Percentiles rank a stretch among this genome's conserved stretches.
Conservation (phyloP, 768 basidiomycete species). For the Pleurotus pulmonarius region DNA sequence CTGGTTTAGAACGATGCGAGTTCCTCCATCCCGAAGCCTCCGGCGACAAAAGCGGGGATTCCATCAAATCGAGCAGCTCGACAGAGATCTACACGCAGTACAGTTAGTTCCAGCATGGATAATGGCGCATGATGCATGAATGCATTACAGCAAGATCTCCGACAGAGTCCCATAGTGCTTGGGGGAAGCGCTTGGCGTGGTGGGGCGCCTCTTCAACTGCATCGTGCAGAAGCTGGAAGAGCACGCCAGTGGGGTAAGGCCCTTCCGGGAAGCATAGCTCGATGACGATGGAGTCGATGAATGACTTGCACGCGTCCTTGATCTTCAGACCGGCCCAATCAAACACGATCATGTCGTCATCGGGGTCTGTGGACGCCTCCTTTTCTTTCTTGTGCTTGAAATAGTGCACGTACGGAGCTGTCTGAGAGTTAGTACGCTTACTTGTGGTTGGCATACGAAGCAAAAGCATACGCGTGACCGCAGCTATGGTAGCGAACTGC, state of each 20-base stretch:
- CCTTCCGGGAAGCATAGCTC: slow-evolving; percentile 77
- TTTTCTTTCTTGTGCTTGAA: slow-evolving; percentile 45
- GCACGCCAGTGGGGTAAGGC: slow-evolving; percentile 59
- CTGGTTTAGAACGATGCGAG: slow-evolving; percentile 48
- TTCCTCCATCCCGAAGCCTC: slow-evolving; percentile 52
- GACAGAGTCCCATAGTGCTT: slow-evolving; percentile 75
- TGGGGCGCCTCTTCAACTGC: slow-evolving; percentile 69
- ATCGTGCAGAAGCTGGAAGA: slow-evolving; percentile 67
- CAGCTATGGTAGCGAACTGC: slow-evolving; percentile 66
- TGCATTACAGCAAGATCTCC: slow-evolving; percentile 70
- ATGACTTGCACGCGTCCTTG: slow-evolving; percentile 60
- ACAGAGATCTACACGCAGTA: slow-evolving; percentile 47
- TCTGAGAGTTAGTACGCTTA: background rate
- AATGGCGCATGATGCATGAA: slow-evolving; percentile 4
- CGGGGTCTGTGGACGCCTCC: slow-evolving; percentile 27
- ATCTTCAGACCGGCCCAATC: slow-evolving; percentile 56
- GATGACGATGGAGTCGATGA: slow-evolving; percentile 79
- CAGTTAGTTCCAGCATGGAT: background rate
- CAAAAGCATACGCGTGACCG: slow-evolving; percentile 56
- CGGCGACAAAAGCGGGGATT: slow-evolving; percentile 54
- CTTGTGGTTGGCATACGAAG: background rate
- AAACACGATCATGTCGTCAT: slow-evolving; percentile 56
- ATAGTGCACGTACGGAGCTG: slow-evolving; percentile 71
- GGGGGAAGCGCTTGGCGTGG: slow-evolving; percentile 74
- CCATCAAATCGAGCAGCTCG: slow-evolving; percentile 62